Base-by-base conservation (phyloP, 257 asterid species). In the Solanum chmielewskii region DNA sequence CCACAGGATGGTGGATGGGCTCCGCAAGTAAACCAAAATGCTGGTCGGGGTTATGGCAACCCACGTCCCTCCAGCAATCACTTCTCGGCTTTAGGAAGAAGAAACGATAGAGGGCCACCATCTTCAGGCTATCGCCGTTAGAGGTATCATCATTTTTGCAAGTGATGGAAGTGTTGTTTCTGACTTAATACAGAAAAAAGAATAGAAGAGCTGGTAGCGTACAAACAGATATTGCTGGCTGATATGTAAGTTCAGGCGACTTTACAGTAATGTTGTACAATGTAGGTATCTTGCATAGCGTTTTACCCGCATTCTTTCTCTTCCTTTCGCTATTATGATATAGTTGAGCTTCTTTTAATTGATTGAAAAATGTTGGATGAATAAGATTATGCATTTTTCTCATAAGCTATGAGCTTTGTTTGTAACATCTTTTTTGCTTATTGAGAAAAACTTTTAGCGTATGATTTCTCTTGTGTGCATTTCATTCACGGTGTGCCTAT, bases 51-150 rank as follows among this genome's bases (percentile, higher is more conserved):
- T 31, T 89, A 91, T 83, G 83, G 69, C 75, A 88, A 86, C 60
- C 91, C 94, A 52, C 95, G 88, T 41, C 96, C 89, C 44, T 82
- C 93, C 1, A 92, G 95, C 20, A 94, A 95, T 85, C 96, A 90
- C 56, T 95, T 83, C 91, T 90, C 98, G 10, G 89, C 95, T 35
- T 85, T 91, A 90, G 91, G 87, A 68, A 88, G 98, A 90, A 94
- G 98, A 86, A 90, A 93, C 47, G 90, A 85, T 83, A 92, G 96
- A 88, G 85, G 93, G 83, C 95, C 96, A 18, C 95, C 96, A 11
- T 92, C 90, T 6, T 91, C 95, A 1, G 93, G 93, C 82, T 33
- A 91, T 88, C 93, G 91, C 59, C 91, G 93, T 85, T 94, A 92
- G 89, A 89, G 83, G 88, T 25, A n/a, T 18, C 69, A 27, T 27